phyloP scores from a whole-genome alignment of 208 protist genomes.

The Trypanosomatidae sp. region DNA sequence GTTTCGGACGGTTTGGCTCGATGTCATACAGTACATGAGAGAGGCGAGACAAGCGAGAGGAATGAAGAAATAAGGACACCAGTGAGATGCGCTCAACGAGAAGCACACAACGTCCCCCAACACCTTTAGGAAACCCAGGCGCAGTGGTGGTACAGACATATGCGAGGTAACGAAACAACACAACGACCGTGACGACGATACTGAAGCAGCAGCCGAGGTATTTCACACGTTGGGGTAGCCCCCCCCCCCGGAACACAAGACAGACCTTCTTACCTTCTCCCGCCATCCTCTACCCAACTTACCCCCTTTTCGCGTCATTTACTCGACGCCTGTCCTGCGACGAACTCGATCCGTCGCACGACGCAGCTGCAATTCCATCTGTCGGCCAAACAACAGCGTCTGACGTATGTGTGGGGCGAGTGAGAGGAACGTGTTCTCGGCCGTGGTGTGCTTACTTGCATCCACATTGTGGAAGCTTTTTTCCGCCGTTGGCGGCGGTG shows the following conservation, averaged over 20 bases:
- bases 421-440: constrained; percentile 38
- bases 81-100: not conserved
- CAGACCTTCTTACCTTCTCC: not conserved
- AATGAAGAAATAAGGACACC: not conserved
- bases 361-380: constrained; percentile 37
- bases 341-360: constrained; percentile 27
- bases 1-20: not conserved
- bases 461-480: not conserved
- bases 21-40: not conserved
- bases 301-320: not conserved
- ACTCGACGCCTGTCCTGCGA: not conserved
- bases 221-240: not conserved
- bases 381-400: constrained; percentile 36
- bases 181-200: not conserved
- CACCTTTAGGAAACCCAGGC: not conserved
- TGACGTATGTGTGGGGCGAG: constrained; percentile 42
- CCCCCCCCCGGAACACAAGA: not conserved
- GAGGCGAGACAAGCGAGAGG: not conserved
- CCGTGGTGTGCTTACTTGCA: constrained; percentile 3
- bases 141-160: not conserved
- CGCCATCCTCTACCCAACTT: not conserved
- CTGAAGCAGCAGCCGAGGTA: not conserved
- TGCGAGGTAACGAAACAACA: not conserved
- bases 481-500: not conserved
- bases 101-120: not conserved